Conservation (phyloP, 371 early-diverging fungal species). For the Haplosporangium sp. region DNA sequence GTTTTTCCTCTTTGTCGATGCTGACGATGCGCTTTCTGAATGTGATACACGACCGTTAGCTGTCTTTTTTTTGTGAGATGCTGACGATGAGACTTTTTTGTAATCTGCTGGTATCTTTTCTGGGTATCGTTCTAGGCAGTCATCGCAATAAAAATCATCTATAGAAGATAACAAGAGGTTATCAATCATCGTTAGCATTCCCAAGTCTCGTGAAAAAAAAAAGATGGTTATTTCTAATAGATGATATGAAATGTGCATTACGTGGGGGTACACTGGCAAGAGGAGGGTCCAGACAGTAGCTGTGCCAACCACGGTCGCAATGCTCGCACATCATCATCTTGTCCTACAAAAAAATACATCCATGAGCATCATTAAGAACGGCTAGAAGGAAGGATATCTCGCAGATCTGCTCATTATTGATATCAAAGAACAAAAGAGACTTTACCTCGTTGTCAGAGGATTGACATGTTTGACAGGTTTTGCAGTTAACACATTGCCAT, state of each 20-base stretch:
- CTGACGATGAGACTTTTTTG: constrained; percentile 23
- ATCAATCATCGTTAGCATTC: neutral
- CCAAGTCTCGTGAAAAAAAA: neutral
- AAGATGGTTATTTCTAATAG: neutral
- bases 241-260: neutral
- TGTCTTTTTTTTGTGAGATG: constrained; percentile 23
- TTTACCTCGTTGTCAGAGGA: constrained; percentile 34
- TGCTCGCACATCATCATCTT: constrained; percentile 53
- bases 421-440: neutral
- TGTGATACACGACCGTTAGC: constrained; percentile 12
- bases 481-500: constrained; percentile 49
- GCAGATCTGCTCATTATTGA: neutral
- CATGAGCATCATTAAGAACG: too few species aligned
- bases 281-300: constrained; percentile 45
- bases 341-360: constrained; percentile 20
- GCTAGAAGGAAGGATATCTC: neutral
- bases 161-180: neutral
- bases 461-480: constrained; percentile 48
- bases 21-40: neutral
- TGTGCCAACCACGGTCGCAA: constrained; percentile 53
- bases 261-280: constrained; percentile 26
- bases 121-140: constrained; percentile 36
- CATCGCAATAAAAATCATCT: constrained; percentile 49
- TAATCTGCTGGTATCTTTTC: constrained; percentile 41
- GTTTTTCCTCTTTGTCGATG: constrained; percentile 21